Percentiles rank a stretch among this genome's conserved stretches.
These are phyloP conservation scores for Coemansia sp. DNA, from an alignment of 192 early-diverging fungal genomes.

Conservation along the genomic window DNA sequence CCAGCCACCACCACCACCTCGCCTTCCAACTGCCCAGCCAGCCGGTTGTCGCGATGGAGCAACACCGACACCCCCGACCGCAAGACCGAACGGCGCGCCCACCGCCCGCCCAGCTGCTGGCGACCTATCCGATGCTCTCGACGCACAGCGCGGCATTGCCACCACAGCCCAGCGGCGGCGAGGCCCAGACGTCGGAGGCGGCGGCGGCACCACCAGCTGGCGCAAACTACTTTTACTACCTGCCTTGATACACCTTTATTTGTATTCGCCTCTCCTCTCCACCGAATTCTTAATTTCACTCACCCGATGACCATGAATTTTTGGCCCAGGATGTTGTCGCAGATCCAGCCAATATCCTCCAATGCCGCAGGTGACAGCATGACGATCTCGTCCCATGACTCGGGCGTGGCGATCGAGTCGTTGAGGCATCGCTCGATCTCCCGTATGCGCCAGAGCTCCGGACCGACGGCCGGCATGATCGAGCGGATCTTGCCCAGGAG, in stretches of 20 bases:
- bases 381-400: constrained; percentile 47
- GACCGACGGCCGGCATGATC: constrained; percentile 47
- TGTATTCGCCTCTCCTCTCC: not conserved
- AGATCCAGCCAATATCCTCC: constrained; percentile 46
- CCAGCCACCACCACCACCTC: not conserved
- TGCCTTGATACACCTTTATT: not conserved
- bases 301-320: constrained; percentile 26
- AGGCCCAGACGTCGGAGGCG: too few species aligned
- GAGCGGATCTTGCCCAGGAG: constrained; percentile 46
- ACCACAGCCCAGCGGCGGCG: not conserved
- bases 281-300: too few species aligned
- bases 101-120: not conserved
- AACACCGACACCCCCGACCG: not conserved
- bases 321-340: constrained; percentile 37
- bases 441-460: constrained; percentile 25
- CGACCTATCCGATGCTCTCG: not conserved
- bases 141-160: not conserved
- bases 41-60: not conserved
- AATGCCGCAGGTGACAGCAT: constrained; percentile 23
- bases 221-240: not conserved
- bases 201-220: not conserved
- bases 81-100: not conserved
- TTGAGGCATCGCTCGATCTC: constrained; percentile 43
- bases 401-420: constrained; percentile 28
- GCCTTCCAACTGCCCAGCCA: not conserved